These are phyloP conservation scores for Cercospora sp. DNA, from an alignment of 2,329 filamentous ascomycete genomes.

Conservation along the genomic window DNA sequence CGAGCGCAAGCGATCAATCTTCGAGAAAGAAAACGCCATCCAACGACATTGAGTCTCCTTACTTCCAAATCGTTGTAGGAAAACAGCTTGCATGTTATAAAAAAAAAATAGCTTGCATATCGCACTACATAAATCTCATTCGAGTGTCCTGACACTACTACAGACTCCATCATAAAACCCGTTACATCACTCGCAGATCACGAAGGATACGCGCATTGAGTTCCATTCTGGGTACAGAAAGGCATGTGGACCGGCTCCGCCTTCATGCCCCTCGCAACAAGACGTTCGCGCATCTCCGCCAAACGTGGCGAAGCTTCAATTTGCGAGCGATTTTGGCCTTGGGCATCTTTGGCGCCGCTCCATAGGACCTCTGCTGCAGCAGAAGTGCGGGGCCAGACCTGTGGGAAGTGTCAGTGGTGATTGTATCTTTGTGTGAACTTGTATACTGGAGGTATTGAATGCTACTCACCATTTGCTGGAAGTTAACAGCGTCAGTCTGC, in stretches of 20 bases:
- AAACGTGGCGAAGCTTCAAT: slow-evolving; percentile 68
- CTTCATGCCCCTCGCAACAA: slow-evolving; percentile 66
- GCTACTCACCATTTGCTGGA: slow-evolving; percentile 61
- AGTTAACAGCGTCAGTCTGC: slow-evolving; percentile 69
- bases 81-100: too few species aligned
- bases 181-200: background rate
- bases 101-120: background rate
- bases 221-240: slow-evolving; percentile 66
- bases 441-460: background rate
- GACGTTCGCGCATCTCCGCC: slow-evolving; percentile 72
- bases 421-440: background rate
- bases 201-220: slow-evolving; percentile 43
- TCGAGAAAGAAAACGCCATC: background rate
- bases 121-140: background rate
- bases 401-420: background rate
- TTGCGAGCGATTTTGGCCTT: slow-evolving; percentile 69
- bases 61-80: too few species aligned
- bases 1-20: background rate
- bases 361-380: slow-evolving; percentile 79
- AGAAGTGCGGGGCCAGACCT: slow-evolving; percentile 71
- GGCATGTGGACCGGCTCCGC: slow-evolving; percentile 70
- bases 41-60: too few species aligned
- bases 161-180: background rate
- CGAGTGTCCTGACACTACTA: background rate
- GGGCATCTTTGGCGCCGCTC: slow-evolving; percentile 66